Percentiles rank a stretch among this genome's conserved stretches.
Evolutionary conservation across 176 grass and related monocot species (phyloP).

Genomic region (Dactylis glomerata): DNA sequence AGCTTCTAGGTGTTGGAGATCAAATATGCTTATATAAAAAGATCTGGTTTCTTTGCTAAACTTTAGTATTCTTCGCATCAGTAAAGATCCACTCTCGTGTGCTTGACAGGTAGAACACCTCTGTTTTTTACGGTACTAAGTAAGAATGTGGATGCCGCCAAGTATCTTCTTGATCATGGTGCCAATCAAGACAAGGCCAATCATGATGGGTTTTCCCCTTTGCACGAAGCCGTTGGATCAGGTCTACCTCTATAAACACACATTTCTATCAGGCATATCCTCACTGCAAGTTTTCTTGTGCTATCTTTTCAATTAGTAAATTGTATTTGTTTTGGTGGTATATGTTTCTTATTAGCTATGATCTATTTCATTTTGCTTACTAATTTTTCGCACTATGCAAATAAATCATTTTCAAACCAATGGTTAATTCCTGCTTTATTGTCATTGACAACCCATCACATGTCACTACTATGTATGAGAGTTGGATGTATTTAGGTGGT

Average conservation of each 20-base stretch:
- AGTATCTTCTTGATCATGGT: conserved; percentile 13
- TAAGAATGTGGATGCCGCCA: background rate
- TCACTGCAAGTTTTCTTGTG: background rate
- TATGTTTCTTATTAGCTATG: background rate
- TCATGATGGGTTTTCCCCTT: background rate
- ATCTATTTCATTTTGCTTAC: background rate
- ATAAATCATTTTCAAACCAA: background rate
- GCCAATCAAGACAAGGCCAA: background rate
- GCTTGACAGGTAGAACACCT: background rate
- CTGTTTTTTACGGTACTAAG: background rate
- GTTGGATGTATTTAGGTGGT: background rate
- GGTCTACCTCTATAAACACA: background rate
- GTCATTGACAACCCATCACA: background rate
- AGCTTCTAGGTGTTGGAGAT: background rate
- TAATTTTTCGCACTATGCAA: background rate
- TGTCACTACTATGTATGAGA: background rate
- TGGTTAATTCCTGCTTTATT: background rate
- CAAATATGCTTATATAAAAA: background rate
- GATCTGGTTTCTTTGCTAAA: background rate
- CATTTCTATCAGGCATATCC: background rate
- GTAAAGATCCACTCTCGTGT: background rate
- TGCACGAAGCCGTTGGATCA: background rate
- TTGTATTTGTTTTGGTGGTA: background rate
- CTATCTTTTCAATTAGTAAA: background rate
- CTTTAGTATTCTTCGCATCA: background rate